Evolutionary conservation across 164 flowering plant genomes (phyloP).

Genomic region (Vitis cinerea): DNA sequence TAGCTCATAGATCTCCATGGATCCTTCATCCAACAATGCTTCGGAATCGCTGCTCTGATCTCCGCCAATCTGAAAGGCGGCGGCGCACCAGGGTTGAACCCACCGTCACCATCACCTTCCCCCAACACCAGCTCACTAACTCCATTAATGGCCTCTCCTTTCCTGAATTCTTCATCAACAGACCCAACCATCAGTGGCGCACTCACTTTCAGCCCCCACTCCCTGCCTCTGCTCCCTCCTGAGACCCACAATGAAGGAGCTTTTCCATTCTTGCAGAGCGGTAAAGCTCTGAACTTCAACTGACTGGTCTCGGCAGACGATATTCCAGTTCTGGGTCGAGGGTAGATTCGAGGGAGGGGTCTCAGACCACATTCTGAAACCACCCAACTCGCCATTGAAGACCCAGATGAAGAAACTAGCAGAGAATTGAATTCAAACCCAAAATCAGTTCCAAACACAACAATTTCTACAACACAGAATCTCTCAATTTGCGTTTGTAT

Average conservation of each 20-base stretch:
- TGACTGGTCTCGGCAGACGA: conserved; percentile 6
- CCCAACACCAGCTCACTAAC: conserved; percentile 10
- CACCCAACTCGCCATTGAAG: conserved; percentile 51
- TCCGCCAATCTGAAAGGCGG: conserved; percentile 73
- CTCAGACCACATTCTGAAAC: conserved; percentile 56
- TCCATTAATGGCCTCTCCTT: conserved; percentile 11
- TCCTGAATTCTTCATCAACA: conserved; percentile 11
- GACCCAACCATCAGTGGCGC: conserved; percentile 36
- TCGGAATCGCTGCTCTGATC: conserved; percentile 69
- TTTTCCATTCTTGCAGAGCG: conserved; percentile 4
- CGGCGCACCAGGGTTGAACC: conserved; percentile 57
- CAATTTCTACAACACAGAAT: no score
- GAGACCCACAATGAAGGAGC: conserved; percentile 11
- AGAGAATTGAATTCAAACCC: neutral
- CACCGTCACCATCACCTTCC: conserved; percentile 9
- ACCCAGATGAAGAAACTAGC: neutral
- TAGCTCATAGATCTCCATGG: conserved; percentile 84
- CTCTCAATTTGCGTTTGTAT: no score
- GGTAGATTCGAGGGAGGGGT: conserved; percentile 39
- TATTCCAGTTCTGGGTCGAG: conserved; percentile 29
- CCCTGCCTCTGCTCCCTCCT: conserved; percentile 19
- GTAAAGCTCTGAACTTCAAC: conserved; percentile 10
- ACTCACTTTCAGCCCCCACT: conserved; percentile 50
- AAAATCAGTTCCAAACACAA: no score
- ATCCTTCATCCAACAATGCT: conserved; percentile 82